Evolutionary conservation across 2,329 filamentous ascomycete genomes (phyloP).

Genomic region (Fonsecaea pedrosoi): DNA sequence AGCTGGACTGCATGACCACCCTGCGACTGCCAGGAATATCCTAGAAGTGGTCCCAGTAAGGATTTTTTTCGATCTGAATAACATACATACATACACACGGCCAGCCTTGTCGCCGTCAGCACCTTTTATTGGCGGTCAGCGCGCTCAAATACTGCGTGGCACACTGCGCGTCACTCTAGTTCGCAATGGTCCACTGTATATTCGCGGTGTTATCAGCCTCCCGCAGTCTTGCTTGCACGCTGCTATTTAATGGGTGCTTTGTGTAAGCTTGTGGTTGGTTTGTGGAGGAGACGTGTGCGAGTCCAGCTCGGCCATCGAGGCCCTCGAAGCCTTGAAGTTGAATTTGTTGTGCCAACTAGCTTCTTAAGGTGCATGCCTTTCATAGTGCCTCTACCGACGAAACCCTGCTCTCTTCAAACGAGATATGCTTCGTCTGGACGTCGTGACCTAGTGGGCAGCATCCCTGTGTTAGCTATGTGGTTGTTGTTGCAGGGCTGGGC

Average conservation of each 20-base stretch:
- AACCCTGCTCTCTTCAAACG: conserved; percentile 1
- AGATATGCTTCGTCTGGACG: not conserved
- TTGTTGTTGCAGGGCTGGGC: not conserved
- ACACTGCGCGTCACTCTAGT: no score
- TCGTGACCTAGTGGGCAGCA: not conserved
- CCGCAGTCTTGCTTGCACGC: not conserved
- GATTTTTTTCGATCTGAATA: no score
- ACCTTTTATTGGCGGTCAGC: no score
- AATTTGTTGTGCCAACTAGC: not conserved
- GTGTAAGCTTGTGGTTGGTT: not conserved
- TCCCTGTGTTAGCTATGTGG: not conserved
- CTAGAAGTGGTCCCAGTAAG: no score
- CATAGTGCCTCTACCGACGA: not conserved
- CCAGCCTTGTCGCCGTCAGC: no score
- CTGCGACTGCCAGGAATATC: no score
- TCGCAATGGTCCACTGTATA: not conserved
- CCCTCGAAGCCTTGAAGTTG: no score
- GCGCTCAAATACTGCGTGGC: no score
- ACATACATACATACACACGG: no score
- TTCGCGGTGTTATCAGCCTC: not conserved
- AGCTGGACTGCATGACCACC: no score
- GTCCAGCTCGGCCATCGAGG: no score
- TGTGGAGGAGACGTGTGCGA: not conserved
- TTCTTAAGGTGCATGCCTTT: not conserved
- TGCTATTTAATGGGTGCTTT: not conserved